A percentile compares a stretch with the other conserved stretches of the same genome.
phyloP scores from a whole-genome alignment of 2,329 filamentous ascomycete genomes.

The Davidsoniella neocaledoniae region DNA sequence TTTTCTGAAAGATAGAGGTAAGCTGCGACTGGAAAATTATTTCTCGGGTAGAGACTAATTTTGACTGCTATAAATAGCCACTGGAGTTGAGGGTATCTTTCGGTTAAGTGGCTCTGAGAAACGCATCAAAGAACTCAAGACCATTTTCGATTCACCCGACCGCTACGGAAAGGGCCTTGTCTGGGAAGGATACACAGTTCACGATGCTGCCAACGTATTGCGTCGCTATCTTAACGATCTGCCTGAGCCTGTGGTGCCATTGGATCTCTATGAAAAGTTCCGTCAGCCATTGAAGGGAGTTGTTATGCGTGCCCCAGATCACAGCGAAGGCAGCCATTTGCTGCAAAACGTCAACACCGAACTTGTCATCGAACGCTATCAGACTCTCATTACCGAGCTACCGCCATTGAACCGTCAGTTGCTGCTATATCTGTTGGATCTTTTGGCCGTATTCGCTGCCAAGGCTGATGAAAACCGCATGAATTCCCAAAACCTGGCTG shows the following conservation, averaged over 20 bases:
- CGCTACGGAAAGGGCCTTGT: constrained; percentile 92
- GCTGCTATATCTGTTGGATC: constrained; percentile 84
- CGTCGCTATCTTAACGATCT: constrained; percentile 91
- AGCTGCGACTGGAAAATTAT: constrained; percentile 19
- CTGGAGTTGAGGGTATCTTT: constrained; percentile 90
- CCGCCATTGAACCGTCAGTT: constrained; percentile 87
- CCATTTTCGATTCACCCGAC: constrained; percentile 82
- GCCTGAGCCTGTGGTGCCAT: constrained; percentile 87
- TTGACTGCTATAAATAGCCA: constrained; percentile 40
- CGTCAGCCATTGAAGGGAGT: constrained; percentile 59
- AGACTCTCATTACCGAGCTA: constrained; percentile 79
- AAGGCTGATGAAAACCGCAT: constrained; percentile 96
- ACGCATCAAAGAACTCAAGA: constrained; percentile 91
- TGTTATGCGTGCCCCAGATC: constrained; percentile 57
- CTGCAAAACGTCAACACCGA: constrained; percentile 46
- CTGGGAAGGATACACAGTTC: constrained; percentile 95
- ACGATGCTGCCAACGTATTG: constrained; percentile 93
- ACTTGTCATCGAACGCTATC: constrained; percentile 66
- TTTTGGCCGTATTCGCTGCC: constrained; percentile 90
- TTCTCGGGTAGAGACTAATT: constrained; percentile 17
- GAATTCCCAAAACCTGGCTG: constrained; percentile 84
- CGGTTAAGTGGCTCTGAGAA: constrained; percentile 91
- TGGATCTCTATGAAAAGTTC: constrained; percentile 85
- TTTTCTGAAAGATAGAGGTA: constrained; percentile 95
- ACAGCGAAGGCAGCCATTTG: constrained; percentile 51